Percentiles rank a stretch among this genome's conserved stretches.
Conservation (phyloP, 257 asterid genomes). For the Gentiana macrophylla region DNA sequence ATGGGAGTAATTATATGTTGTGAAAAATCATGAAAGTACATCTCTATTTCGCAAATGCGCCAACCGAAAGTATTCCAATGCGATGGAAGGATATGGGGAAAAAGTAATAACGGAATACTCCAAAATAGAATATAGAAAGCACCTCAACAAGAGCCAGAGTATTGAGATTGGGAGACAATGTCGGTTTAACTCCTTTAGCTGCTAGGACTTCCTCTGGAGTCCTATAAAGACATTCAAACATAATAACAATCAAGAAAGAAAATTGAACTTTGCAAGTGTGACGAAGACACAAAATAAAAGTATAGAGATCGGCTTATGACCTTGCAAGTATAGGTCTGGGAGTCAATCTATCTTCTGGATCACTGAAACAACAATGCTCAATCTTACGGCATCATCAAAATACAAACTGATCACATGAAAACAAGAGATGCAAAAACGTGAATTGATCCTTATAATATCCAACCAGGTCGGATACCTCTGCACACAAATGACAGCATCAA, state of each 20-base stretch:
- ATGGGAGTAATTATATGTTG: too few species aligned
- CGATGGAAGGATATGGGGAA: background rate
- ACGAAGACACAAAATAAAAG: constrained; percentile 4
- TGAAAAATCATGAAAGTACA: too few species aligned
- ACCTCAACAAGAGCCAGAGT: constrained; percentile 96
- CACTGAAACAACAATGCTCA: constrained; percentile 34
- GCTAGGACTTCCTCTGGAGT: constrained; percentile 96
- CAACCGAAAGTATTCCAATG: background rate
- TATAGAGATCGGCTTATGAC: constrained; percentile 17
- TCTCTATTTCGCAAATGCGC: background rate
- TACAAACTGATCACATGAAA: background rate
- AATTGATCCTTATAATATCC: background rate
- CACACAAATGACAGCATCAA: constrained; percentile 95
- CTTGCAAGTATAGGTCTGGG: constrained; percentile 94
- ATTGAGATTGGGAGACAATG: constrained; percentile 90
- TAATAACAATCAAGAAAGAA: constrained; percentile 6
- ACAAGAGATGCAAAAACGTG: background rate
- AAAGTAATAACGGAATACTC: background rate
- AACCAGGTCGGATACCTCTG: constrained; percentile 46
- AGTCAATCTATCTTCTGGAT: constrained; percentile 89
- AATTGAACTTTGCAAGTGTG: constrained; percentile 5
- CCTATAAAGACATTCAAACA: constrained; percentile 27
- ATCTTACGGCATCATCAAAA: constrained; percentile 3
- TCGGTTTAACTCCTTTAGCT: constrained; percentile 97
- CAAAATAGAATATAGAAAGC: constrained; percentile 16